Conservation (phyloP, 805 yeast genomes). For the Diddensiella transvaalensis region DNA sequence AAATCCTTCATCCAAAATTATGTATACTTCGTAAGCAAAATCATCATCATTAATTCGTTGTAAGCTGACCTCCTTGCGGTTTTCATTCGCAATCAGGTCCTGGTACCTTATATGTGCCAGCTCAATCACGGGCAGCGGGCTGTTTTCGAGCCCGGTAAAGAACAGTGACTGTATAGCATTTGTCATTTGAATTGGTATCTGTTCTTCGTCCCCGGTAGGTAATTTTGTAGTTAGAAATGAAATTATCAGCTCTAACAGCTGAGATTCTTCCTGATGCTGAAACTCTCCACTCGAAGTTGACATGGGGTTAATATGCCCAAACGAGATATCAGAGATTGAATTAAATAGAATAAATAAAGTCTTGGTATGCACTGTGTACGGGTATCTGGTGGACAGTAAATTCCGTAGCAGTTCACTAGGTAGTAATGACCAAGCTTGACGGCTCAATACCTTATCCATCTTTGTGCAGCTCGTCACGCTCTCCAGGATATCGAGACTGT, state of each 20-base stretch:
- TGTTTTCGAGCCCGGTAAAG: neutral
- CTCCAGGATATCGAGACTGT: conserved; percentile 11
- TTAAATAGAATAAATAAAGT: conserved; percentile 2
- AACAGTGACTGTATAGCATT: neutral
- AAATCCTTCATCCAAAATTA: neutral
- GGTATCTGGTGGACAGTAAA: conserved; percentile 5
- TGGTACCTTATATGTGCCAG: neutral
- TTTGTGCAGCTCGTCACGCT: conserved; percentile 4
- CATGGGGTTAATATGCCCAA: conserved; percentile 10
- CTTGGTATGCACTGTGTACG: conserved; percentile 2
- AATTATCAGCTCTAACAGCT: neutral
- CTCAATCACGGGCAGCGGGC: neutral
- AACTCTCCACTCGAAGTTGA: conserved; percentile 3
- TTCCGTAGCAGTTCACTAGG: neutral
- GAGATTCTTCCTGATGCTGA: conserved; percentile 1
- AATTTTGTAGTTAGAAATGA: neutral
- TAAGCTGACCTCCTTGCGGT: conserved; percentile 1
- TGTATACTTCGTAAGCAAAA: conserved; percentile 7
- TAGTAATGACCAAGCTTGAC: conserved; percentile 6
- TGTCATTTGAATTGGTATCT: neutral
- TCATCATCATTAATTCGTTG: conserved; percentile 5
- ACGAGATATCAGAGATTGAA: conserved; percentile 9
- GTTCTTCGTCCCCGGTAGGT: conserved; percentile 1
- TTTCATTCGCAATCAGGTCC: neutral
- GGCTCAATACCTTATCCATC: conserved; percentile 1